Conservation (phyloP, 768 basidiomycete genomes). For the Plicaturopsis crispa region DNA sequence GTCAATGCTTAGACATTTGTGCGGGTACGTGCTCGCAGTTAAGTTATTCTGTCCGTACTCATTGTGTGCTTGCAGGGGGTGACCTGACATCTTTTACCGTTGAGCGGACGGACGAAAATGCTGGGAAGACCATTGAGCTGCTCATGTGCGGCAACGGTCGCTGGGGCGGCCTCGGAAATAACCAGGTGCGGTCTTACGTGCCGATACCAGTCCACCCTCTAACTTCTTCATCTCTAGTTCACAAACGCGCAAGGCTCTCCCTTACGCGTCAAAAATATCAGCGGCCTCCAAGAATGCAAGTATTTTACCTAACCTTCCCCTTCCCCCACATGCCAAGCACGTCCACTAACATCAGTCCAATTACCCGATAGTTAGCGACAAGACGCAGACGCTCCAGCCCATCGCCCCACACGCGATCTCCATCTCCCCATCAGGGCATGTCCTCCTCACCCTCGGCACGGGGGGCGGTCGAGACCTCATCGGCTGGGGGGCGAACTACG, state of each 20-base stretch:
- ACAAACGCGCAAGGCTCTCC: constrained; percentile 68
- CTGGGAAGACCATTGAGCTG: constrained; percentile 39
- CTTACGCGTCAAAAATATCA: constrained; percentile 67
- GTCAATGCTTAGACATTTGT: constrained; percentile 55
- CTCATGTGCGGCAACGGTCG: constrained; percentile 82
- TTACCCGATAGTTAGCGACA: constrained; percentile 52
- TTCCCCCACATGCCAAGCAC: neutral
- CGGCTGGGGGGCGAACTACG: constrained; percentile 67
- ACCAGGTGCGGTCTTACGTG: constrained; percentile 10
- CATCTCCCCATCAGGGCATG: constrained; percentile 70
- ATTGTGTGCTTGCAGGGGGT: constrained; percentile 43
- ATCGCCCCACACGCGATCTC: constrained; percentile 56
- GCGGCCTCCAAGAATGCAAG: constrained; percentile 84
- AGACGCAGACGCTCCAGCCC: constrained; percentile 47
- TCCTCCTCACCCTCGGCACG: constrained; percentile 68
- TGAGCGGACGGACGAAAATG: constrained; percentile 36
- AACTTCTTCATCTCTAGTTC: constrained; percentile 23
- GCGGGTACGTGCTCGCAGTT: constrained; percentile 39
- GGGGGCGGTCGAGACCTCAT: constrained; percentile 60
- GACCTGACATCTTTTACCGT: constrained; percentile 74
- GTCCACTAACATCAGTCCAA: constrained; percentile 2
- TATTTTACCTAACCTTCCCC: constrained; percentile 5
- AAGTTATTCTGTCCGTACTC: neutral
- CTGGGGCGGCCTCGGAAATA: constrained; percentile 71
- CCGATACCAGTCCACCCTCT: neutral